Evolutionary conservation across 352 stramenopile species (phyloP).

Genomic region (Globisporangium iwayamae): DNA sequence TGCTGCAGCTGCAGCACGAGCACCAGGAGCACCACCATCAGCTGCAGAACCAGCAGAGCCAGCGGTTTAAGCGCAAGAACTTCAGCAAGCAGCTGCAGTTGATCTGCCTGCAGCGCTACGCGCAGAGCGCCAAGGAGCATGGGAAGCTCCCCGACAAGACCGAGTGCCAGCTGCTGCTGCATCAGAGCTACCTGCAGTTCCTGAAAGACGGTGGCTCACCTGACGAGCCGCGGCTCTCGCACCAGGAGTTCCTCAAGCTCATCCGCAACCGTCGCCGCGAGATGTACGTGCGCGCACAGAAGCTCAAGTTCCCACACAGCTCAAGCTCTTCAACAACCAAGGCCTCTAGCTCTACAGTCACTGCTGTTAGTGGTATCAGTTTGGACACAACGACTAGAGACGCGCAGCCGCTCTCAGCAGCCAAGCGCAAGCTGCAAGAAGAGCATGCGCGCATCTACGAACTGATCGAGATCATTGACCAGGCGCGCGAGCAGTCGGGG

Average conservation of each 20-base stretch:
- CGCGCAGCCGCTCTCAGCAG: slow-evolving; percentile 22
- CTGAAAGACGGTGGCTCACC: slow-evolving; percentile 40
- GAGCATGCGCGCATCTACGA: slow-evolving; percentile 57
- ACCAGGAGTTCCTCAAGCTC: slow-evolving; percentile 64
- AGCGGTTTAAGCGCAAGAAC: slow-evolving; percentile 61
- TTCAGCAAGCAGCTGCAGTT: slow-evolving; percentile 69
- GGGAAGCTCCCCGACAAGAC: slow-evolving; percentile 39
- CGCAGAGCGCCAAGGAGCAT: slow-evolving; percentile 30
- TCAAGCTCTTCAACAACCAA: neutral
- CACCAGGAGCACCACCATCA: slow-evolving; percentile 7
- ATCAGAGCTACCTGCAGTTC: slow-evolving; percentile 55
- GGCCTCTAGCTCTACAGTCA: no score
- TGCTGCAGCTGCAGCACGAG: slow-evolving; percentile 7
- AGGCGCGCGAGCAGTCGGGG: slow-evolving; percentile 30
- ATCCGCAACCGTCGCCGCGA: slow-evolving; percentile 65
- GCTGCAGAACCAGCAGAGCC: slow-evolving; percentile 15
- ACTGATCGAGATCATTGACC: slow-evolving; percentile 62
- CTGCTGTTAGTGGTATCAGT: neutral
- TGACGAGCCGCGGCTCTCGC: slow-evolving; percentile 45
- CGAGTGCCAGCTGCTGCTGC: slow-evolving; percentile 45
- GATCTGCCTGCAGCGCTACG: slow-evolving; percentile 56
- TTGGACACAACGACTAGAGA: neutral
- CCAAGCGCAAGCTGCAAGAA: slow-evolving; percentile 48
- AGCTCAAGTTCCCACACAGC: slow-evolving; percentile 7
- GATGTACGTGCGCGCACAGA: slow-evolving; percentile 39